These are phyloP conservation scores for Xylariaceae sp. DNA, from an alignment of 2,329 filamentous ascomycete species.

Conservation along the genomic window DNA sequence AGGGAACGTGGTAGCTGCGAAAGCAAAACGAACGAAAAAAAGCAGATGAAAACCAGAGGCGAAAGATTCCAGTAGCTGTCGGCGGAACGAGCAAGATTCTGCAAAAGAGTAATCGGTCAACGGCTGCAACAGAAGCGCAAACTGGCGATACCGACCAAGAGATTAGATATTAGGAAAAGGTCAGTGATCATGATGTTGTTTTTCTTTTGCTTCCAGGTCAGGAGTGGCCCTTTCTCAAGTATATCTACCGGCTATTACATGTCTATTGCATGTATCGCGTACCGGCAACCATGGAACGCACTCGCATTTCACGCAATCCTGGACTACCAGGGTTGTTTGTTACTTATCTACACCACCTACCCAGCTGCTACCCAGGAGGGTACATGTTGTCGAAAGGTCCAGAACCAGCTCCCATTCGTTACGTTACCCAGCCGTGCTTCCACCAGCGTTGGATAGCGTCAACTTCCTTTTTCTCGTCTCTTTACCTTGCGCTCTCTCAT, in stretches of 20 bases:
- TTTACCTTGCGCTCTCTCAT: neutral
- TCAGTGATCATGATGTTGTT: slow-evolving; percentile 15
- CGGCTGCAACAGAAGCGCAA: slow-evolving; percentile 9
- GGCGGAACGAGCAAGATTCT: neutral
- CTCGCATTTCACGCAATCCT: slow-evolving; percentile 13
- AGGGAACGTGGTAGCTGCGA: slow-evolving; percentile 22
- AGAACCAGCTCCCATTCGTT: slow-evolving; percentile 12
- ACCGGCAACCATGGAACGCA: slow-evolving; percentile 12
- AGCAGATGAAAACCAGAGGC: slow-evolving; percentile 11
- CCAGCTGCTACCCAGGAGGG: slow-evolving; percentile 9
- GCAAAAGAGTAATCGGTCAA: slow-evolving; percentile 8
- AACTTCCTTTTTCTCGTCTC: slow-evolving; percentile 8
- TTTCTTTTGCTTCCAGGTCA: slow-evolving; percentile 10
- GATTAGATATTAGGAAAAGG: slow-evolving; percentile 7
- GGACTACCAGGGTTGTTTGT: slow-evolving; percentile 15
- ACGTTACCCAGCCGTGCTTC: slow-evolving; percentile 7
- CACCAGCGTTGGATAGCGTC: slow-evolving; percentile 7
- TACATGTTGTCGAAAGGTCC: slow-evolving; percentile 9
- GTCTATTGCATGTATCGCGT: slow-evolving; percentile 10
- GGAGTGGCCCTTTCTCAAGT: slow-evolving; percentile 9
- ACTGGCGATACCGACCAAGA: slow-evolving; percentile 4
- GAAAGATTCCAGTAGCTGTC: slow-evolving; percentile 14
- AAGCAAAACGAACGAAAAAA: neutral
- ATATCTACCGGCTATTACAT: neutral
- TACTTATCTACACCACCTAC: slow-evolving; percentile 13